These are phyloP conservation scores for Apiotrichum porosum DNA, from an alignment of 1,284 basidiomycete genomes.

Conservation along the genomic window DNA sequence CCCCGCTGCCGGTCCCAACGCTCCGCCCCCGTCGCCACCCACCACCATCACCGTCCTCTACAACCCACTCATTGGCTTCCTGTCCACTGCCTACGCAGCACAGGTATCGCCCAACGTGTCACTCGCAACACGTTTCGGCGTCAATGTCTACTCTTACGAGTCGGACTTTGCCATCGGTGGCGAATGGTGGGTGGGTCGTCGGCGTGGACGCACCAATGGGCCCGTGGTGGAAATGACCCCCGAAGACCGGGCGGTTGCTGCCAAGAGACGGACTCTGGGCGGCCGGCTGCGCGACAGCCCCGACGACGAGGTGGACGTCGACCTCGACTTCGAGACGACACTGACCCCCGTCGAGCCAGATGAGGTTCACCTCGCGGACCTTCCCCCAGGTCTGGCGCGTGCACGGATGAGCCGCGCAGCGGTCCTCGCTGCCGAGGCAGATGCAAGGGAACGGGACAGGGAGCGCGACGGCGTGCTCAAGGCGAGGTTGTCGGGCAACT, in stretches of 20 bases:
- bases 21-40: constrained; percentile 62
- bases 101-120: constrained; percentile 81
- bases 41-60: constrained; percentile 91
- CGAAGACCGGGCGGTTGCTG: constrained; percentile 6
- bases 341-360: no score
- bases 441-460: constrained; percentile 3
- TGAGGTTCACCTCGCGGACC: no score
- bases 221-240: constrained; percentile 11
- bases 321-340: no score
- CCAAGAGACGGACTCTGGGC: constrained; percentile 9
- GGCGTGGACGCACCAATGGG: constrained; percentile 8
- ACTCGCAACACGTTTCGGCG: constrained; percentile 85
- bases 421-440: no score
- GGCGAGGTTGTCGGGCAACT: constrained; percentile 78
- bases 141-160: constrained; percentile 95
- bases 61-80: constrained; percentile 93
- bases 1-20: constrained; percentile 38
- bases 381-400: no score
- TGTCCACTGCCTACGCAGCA: constrained; percentile 86
- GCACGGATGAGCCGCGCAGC: no score
- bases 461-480: constrained; percentile 71
- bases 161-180: constrained; percentile 93
- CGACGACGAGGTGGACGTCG: neutral
- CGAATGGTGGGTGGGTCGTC: constrained; percentile 79
- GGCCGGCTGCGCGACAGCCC: constrained; percentile 10